Evolutionary conservation across 2,329 filamentous ascomycete species (phyloP).

Genomic region (Trichoderma sp.): DNA sequence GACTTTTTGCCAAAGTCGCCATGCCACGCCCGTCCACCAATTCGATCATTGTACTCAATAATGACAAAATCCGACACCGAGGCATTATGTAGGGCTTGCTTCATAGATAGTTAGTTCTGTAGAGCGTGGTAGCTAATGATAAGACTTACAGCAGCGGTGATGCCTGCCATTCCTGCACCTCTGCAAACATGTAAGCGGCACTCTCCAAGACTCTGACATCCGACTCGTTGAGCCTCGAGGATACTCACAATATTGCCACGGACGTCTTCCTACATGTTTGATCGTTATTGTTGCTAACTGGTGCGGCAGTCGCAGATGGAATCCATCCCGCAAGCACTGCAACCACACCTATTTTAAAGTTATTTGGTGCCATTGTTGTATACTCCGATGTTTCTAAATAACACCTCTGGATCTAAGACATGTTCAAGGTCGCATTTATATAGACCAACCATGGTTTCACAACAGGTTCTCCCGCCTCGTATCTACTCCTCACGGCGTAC

Average conservation of each 20-base stretch:
- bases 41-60: slow-evolving; percentile 59
- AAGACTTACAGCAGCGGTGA: slow-evolving; percentile 51
- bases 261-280: slow-evolving; percentile 31
- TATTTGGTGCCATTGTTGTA: neutral
- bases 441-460: neutral
- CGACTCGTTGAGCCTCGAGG: neutral
- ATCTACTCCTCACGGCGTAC: neutral
- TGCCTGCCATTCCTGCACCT: slow-evolving; percentile 61
- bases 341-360: neutral
- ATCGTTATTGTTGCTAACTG: neutral
- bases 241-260: slow-evolving; percentile 33
- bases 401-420: neutral
- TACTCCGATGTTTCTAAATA: neutral
- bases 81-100: slow-evolving; percentile 58
- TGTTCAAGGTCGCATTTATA: neutral
- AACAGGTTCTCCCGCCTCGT: neutral
- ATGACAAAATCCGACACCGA: slow-evolving; percentile 64
- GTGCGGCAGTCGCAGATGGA: neutral
- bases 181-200: slow-evolving; percentile 7
- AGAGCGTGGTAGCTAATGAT: neutral
- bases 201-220: neutral
- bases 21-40: slow-evolving; percentile 62
- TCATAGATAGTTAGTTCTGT: neutral
- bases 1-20: slow-evolving; percentile 51
- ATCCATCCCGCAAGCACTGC: neutral